Conservation (phyloP, 768 basidiomycete species). For the Calocybe cyanea region DNA sequence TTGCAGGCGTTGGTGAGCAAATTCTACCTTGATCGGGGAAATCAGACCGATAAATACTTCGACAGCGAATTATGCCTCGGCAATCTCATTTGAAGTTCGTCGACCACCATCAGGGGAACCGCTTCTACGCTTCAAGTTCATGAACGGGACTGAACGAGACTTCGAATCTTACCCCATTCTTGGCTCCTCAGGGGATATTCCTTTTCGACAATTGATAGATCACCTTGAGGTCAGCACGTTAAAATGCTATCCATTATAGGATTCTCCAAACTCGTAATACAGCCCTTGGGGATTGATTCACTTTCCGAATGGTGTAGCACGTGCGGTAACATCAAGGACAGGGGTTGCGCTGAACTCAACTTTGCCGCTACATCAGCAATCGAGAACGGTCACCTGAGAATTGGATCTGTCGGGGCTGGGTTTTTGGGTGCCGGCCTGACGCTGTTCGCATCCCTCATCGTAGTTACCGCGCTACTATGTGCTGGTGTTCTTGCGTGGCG, state of each 20-base stretch:
- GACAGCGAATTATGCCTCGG: conserved; percentile 60
- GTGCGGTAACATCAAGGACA: conserved; percentile 52
- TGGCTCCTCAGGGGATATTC: conserved; percentile 41
- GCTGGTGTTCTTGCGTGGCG: conserved; percentile 35
- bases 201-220: conserved; percentile 47
- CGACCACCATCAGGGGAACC: conserved; percentile 41
- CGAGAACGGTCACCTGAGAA: conserved; percentile 26
- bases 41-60: not conserved
- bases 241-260: not conserved
- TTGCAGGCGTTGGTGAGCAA: conserved; percentile 56
- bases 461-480: conserved; percentile 36
- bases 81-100: conserved; percentile 57
- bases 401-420: conserved; percentile 60
- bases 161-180: conserved; percentile 50
- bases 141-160: conserved; percentile 52
- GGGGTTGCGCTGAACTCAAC: conserved; percentile 52
- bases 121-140: conserved; percentile 61
- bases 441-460: conserved; percentile 35
- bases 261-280: not conserved
- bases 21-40: not conserved
- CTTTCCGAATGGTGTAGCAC: conserved; percentile 55
- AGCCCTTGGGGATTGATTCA: conserved; percentile 50
- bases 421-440: conserved; percentile 62
- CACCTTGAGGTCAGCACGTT: conserved; percentile 27
- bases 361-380: conserved; percentile 28